phyloP scores from a whole-genome alignment of 2,329 filamentous ascomycete genomes.

The Hawksworthiomyces lignivorus region DNA sequence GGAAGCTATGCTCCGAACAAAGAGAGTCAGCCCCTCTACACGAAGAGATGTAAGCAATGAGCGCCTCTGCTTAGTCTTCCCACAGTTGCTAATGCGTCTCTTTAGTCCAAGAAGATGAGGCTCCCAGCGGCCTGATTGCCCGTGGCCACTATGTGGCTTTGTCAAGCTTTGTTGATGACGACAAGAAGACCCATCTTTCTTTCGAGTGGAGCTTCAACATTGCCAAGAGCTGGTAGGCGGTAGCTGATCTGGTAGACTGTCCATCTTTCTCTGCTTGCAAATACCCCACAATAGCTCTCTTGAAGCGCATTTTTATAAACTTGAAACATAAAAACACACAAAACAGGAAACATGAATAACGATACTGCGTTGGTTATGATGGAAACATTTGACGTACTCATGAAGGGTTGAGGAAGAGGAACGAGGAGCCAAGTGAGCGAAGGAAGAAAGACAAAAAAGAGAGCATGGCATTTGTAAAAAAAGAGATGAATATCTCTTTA shows the following conservation, averaged over 20 bases:
- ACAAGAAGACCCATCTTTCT: conserved; percentile 79
- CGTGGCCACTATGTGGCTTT: conserved; percentile 85
- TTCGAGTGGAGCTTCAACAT: conserved; percentile 98
- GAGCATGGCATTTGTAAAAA: no score
- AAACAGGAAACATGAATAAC: no score
- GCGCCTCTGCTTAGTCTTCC: neutral
- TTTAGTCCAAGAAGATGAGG: conserved; percentile 81
- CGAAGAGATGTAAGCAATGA: conserved; percentile 90
- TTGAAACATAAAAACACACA: conserved; percentile 1
- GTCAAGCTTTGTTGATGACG: conserved; percentile 91
- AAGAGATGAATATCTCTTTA: neutral
- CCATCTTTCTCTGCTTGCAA: no score
- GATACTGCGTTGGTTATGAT: conserved; percentile 6
- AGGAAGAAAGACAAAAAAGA: no score
- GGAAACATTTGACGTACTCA: no score
- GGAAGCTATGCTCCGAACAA: conserved; percentile 93
- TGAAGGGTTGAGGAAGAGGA: no score
- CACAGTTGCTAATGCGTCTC: no score
- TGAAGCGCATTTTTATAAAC: no score
- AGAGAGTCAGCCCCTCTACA: conserved; percentile 73
- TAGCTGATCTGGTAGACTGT: no score
- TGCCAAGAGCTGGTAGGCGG: conserved; percentile 82
- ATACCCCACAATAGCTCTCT: no score
- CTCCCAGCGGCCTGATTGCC: conserved; percentile 81
- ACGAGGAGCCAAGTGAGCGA: no score